Base-by-base conservation (phyloP, 306 rosid genomes). In the Glycine tomentella region DNA sequence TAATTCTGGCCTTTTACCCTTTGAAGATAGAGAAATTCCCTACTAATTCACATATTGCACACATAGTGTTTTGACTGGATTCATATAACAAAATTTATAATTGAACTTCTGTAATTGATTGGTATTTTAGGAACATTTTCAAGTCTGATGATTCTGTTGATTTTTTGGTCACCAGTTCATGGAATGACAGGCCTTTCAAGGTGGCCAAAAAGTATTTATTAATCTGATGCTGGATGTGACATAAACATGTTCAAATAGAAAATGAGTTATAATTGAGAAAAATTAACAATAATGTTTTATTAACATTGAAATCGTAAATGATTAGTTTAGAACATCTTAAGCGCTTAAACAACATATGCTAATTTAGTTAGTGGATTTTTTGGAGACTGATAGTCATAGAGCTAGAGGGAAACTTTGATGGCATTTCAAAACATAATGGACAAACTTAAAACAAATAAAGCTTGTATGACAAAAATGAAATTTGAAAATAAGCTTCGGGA, bases 51-150 rank as follows among this genome's bases (percentile, higher is more conserved):
- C 57, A 51, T 13, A 51, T 51, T 51, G 57, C 57, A 51, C 14
- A 25, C 57, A 20, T 20, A 49, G 7, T 49, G 53, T 49, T 49
- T 49, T 9, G 53, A 7, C 4, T 11, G 53, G 53, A 25, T 55
- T 78, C 13, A 10, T 67, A 42, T 16, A 40, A 65, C 38, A 64
- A 51, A 66, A 65, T 77, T 14, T 49, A 17, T 62, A 25, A 25
- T 25, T 25, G 31, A 25, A 25, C 31, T 25, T 25, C 31, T 25
- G 31, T 62, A n/a, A 63, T 40, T 48, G 48, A 46, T 25, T 46
- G 62, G 38, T 68, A 49, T 46, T 62, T 51, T 20, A 34, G 51
- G 73, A 49, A 57, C 53, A 13, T 74, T 74, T 52, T 44, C 77
- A 51, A 34, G 44, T 40, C 5, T 53, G 46, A 50, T 51, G 48